Evolutionary conservation across 805 yeast species (phyloP).

Genomic region (Teunomyces pallodes): DNA sequence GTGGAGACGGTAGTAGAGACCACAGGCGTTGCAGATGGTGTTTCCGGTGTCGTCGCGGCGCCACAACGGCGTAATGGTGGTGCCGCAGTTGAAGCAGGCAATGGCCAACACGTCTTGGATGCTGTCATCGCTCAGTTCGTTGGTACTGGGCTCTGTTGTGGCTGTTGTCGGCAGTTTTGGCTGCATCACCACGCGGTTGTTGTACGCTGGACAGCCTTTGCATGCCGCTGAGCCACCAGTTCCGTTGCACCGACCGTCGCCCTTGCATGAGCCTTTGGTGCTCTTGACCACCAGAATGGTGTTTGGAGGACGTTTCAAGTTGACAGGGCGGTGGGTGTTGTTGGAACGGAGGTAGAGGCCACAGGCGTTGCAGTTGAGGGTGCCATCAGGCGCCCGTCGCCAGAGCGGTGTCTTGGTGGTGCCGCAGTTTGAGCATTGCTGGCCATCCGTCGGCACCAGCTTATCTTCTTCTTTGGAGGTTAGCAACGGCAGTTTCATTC

Average conservation of each 20-base stretch:
- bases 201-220: conserved; percentile 79
- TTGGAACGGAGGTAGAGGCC: conserved; percentile 59
- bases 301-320: conserved; percentile 57
- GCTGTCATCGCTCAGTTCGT: conserved; percentile 5
- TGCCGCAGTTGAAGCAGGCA: conserved; percentile 80
- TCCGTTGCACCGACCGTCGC: conserved; percentile 81
- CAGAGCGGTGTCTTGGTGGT: conserved; percentile 57
- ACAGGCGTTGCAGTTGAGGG: conserved; percentile 58
- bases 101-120: conserved; percentile 52
- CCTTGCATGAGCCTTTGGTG: conserved; percentile 63
- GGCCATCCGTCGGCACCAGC: conserved; percentile 27
- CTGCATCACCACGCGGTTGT: conserved; percentile 58
- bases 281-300: conserved; percentile 40
- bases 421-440: conserved; percentile 54
- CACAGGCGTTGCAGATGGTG: conserved; percentile 88
- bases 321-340: conserved; percentile 62
- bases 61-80: conserved; percentile 87
- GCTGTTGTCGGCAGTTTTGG: background rate
- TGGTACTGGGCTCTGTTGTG: background rate
- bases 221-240: conserved; percentile 83
- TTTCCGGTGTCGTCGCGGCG: conserved; percentile 78
- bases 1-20: conserved; percentile 70
- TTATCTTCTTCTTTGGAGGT: background rate
- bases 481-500: conserved; percentile 1
- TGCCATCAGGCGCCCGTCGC: conserved; percentile 58